Base-by-base conservation (phyloP, 1,284 basidiomycete genomes). In the Peniophora sp. region DNA sequence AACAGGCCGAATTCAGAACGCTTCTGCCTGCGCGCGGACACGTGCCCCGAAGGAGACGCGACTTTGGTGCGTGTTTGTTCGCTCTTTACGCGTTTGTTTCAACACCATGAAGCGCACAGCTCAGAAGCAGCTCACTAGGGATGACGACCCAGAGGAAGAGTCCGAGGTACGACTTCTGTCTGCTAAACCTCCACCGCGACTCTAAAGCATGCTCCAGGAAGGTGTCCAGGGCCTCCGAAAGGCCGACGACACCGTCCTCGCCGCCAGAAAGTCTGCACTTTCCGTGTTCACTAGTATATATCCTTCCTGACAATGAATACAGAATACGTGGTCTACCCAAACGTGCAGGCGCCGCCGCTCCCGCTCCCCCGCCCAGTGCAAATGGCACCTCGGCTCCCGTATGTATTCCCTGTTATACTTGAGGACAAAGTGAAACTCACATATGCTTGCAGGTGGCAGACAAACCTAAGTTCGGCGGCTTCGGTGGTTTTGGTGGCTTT, bases 91-190 rank as follows among this genome's bases (percentile, higher is more conserved):
- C 48, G 48, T 41, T 49, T 17, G 36, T 32, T 35, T 22, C 39
- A 17, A 11, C 54, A 65, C 53, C 59, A 85, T 86, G 75, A 92
- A 91, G 69, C 79, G 89, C 63, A 76, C 73, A 50, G 89, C 89
- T 59, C 87, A 89, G 47, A 78, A 72, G 54, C 85, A 92, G 59
- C 62, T 89, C 35, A 74, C 77, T 12, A 88, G 81, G 61, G 85
- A 85, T 53, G 74, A 72, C 38, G 61, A 56, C 6, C 69, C 68
- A 20, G 74, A 70, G 3, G 70, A 70, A 34, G 72, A 73, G 46
- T 54, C 63, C 54, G 69, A 69, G 53, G 56, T 63, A 46, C 41
- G 20, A 48, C 17, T n/a, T 24, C 3, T 53, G 9, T 36, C 25
- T n/a, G n/a, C 50, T 2, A 17, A 1, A 19, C 49, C 8, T 48